phyloP scores from a whole-genome alignment of 306 rosid species.

The Malus asiatica region DNA sequence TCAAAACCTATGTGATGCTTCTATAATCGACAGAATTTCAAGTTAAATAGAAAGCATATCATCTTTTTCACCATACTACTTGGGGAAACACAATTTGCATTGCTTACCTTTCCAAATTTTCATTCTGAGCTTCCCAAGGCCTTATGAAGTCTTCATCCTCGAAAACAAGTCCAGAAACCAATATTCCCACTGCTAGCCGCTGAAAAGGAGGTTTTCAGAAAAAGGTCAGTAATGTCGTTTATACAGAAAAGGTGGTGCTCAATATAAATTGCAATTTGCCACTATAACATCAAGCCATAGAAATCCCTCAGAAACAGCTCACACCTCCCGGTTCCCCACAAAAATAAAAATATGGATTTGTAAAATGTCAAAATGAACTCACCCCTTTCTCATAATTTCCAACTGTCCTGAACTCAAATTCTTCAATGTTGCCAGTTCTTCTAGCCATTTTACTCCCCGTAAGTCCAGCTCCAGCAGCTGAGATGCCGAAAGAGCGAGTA shows the following conservation, averaged over 20 bases:
- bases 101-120: conserved; percentile 52
- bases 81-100: neutral
- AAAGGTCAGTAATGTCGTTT: conserved; percentile 3
- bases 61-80: no score
- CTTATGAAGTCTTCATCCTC: conserved; percentile 43
- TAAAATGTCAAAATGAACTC: conserved; percentile 23
- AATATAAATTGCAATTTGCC: neutral
- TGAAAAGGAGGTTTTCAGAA: conserved; percentile 27
- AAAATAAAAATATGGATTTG: neutral
- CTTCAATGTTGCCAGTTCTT: conserved; percentile 53
- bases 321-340: neutral
- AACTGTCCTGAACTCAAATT: conserved; percentile 44
- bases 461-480: conserved; percentile 60
- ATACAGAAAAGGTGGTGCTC: neutral
- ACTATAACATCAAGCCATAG: neutral
- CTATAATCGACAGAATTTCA: neutral
- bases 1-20: neutral
- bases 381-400: conserved; percentile 40
- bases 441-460: conserved; percentile 57
- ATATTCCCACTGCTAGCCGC: conserved; percentile 56
- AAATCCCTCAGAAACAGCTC: neutral
- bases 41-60: neutral
- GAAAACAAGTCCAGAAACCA: conserved; percentile 59
- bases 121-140: conserved; percentile 52
- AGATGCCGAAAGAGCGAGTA: conserved; percentile 15